Evolutionary conservation across 805 yeast species (phyloP).

Genomic region (Metschnikowia picachoensis): DNA sequence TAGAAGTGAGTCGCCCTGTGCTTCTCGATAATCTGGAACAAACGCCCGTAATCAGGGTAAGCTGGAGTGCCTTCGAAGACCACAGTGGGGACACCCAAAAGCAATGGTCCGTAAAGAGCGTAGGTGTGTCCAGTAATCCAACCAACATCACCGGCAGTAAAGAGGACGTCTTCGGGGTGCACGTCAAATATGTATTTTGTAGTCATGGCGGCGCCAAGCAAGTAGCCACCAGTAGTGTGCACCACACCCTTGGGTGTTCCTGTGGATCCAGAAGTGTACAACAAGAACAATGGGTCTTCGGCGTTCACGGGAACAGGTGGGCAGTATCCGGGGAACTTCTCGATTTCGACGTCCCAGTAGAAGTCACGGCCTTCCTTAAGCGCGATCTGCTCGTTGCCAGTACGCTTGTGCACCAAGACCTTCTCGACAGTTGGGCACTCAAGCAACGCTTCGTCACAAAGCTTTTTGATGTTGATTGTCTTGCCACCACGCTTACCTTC

Average conservation of each 20-base stretch:
- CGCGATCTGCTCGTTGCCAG: slow-evolving; percentile 55
- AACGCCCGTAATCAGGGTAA: slow-evolving; percentile 74
- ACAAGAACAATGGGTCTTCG: slow-evolving; percentile 79
- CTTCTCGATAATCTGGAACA: slow-evolving; percentile 72
- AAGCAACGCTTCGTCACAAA: slow-evolving; percentile 74
- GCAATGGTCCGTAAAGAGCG: slow-evolving; percentile 76
- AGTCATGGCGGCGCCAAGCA: slow-evolving; percentile 68
- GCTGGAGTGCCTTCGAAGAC: slow-evolving; percentile 88
- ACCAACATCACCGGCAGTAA: slow-evolving; percentile 89
- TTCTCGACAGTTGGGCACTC: slow-evolving; percentile 63
- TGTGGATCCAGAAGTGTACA: slow-evolving; percentile 84
- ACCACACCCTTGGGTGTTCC: slow-evolving; percentile 88
- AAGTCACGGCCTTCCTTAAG: slow-evolving; percentile 58
- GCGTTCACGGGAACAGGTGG: slow-evolving; percentile 74
- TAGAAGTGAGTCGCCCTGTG: slow-evolving; percentile 75
- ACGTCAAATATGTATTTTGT: slow-evolving; percentile 75
- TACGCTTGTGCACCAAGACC: slow-evolving; percentile 71
- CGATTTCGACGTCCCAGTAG: slow-evolving; percentile 72
- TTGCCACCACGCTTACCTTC: slow-evolving; percentile 83
- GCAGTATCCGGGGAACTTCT: slow-evolving; percentile 60
- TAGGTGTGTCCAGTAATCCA: slow-evolving; percentile 91
- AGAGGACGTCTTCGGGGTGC: slow-evolving; percentile 67
- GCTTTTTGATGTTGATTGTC: slow-evolving; percentile 73
- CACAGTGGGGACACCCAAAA: slow-evolving; percentile 72
- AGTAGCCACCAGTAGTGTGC: slow-evolving; percentile 77